A percentile compares a stretch with the other conserved stretches of the same genome.
Evolutionary conservation across 805 yeast species (phyloP).

Genomic region (Grigorovia yakushimaensis): DNA sequence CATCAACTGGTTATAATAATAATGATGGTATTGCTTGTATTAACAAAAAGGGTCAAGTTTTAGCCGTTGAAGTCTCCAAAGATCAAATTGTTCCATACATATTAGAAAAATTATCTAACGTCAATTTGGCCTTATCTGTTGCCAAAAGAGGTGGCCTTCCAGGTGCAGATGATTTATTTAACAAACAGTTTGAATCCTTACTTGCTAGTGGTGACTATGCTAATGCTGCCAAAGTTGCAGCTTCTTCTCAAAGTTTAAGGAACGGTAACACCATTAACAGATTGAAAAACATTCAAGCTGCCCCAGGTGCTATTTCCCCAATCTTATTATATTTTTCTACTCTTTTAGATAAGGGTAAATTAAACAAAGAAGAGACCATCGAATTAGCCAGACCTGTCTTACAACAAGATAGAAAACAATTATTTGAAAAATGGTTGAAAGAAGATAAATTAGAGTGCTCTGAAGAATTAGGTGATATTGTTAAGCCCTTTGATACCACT

Average conservation of each 20-base stretch:
- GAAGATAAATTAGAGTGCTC: conserved; percentile 90
- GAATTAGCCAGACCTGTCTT: conserved; percentile 93
- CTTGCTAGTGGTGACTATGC: conserved; percentile 78
- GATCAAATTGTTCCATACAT: conserved; percentile 84
- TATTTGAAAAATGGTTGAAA: conserved; percentile 92
- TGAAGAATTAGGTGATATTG: conserved; percentile 96
- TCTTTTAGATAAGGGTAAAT: conserved; percentile 81
- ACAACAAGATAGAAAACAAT: conserved; percentile 87
- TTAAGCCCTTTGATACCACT: conserved; percentile 76
- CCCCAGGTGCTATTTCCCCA: conserved; percentile 93
- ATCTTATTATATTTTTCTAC: conserved; percentile 87
- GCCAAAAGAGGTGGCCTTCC: conserved; percentile 95
- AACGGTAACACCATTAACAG: conserved; percentile 90
- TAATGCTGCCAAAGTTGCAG: conserved; percentile 94
- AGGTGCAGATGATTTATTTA: conserved; percentile 89
- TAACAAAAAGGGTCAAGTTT: conserved; percentile 90
- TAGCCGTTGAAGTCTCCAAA: conserved; percentile 81
- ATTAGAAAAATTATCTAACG: conserved; percentile 75
- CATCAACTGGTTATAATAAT: conserved; percentile 64
- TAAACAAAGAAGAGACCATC: conserved; percentile 86
- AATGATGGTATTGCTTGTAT: conserved; percentile 83
- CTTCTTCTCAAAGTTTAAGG: conserved; percentile 85
- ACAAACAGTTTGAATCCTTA: conserved; percentile 82
- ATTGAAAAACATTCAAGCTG: conserved; percentile 80
- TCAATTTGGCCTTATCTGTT: conserved; percentile 73